Percentiles rank a stretch among this genome's conserved stretches.
Evolutionary conservation across 768 basidiomycete genomes (phyloP).

Genomic region (Lactarius tabidus): DNA sequence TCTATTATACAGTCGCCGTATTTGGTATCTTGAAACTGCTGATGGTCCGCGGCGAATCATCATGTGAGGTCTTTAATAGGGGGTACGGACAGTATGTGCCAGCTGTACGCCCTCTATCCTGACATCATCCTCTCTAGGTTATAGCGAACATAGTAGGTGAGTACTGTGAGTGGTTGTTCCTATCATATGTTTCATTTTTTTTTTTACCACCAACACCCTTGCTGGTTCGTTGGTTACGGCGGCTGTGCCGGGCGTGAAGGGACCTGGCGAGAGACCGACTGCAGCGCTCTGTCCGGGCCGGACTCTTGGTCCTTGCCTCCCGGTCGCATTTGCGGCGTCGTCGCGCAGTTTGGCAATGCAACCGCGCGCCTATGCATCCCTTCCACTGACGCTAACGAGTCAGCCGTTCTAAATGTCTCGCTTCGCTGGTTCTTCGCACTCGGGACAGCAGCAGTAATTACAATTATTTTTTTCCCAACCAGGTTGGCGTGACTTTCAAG

Average conservation of each 20-base stretch:
- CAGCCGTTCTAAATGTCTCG: not conserved
- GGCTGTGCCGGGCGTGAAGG: too few relatives aligned
- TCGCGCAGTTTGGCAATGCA: not conserved
- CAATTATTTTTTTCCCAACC: not conserved
- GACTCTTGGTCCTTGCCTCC: not conserved
- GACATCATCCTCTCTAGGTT: not conserved
- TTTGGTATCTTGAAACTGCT: not conserved
- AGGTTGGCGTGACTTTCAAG: not conserved
- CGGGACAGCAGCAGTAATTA: conserved; percentile 3
- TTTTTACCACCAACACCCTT: not conserved
- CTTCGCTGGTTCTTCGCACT: not conserved
- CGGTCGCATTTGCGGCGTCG: not conserved
- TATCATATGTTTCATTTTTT: not conserved
- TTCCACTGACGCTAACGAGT: not conserved
- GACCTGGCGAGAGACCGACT: not conserved
- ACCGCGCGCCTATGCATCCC: not conserved
- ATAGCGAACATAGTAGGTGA: not conserved
- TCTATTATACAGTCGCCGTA: not conserved
- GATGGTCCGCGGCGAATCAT: conserved; percentile 13
- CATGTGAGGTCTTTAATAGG: not conserved
- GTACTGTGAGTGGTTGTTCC: not conserved
- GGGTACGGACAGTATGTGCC: not conserved
- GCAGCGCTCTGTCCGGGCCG: not conserved
- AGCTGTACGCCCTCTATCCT: not conserved
- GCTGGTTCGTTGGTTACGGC: too few relatives aligned